These are phyloP conservation scores for Nemania serpens DNA, from an alignment of 2,329 filamentous ascomycete species.

Conservation along the genomic window DNA sequence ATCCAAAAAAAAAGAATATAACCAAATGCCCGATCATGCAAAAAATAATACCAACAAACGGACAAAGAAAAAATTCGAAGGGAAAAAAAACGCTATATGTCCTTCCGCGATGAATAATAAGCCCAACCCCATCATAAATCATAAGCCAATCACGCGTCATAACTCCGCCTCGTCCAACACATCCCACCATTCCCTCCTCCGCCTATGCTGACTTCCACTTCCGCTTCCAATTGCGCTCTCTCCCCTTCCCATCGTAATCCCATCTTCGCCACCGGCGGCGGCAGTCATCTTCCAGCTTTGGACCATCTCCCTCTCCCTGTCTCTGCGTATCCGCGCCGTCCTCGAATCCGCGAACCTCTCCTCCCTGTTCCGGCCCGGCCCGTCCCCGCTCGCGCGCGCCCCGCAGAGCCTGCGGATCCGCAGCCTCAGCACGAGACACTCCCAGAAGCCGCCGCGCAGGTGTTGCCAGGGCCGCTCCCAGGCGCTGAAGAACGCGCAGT, in stretches of 20 bases:
- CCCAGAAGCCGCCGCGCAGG: constrained; percentile 47
- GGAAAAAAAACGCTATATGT: too few relatives aligned
- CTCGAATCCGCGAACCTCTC: constrained; percentile 53
- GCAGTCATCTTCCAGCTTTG: constrained; percentile 41
- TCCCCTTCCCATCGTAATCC: background rate
- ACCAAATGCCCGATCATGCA: too few relatives aligned
- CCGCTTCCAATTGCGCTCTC: constrained; percentile 11
- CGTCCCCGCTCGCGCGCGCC: constrained; percentile 31
- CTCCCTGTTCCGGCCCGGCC: constrained; percentile 18
- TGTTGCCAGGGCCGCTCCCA: constrained; percentile 74
- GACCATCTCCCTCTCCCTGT: constrained; percentile 55
- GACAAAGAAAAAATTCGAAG: too few relatives aligned
- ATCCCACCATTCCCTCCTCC: constrained; percentile 49
- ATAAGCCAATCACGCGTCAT: background rate
- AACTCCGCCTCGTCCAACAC: background rate
- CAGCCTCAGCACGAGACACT: constrained; percentile 34
- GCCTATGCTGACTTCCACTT: constrained; percentile 7
- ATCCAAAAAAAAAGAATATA: too few relatives aligned
- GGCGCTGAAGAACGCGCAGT: constrained; percentile 69
- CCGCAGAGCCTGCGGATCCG: constrained; percentile 26
- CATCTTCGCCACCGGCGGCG: background rate
- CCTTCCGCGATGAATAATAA: too few relatives aligned
- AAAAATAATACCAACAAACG: too few relatives aligned
- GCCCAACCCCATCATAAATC: too few relatives aligned
- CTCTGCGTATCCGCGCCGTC: constrained; percentile 31